Evolutionary conservation across 345 rosid genomes (phyloP), one percentile per base, ranked within the genome.

Genomic region (Eucalyptus pumila): DNA sequence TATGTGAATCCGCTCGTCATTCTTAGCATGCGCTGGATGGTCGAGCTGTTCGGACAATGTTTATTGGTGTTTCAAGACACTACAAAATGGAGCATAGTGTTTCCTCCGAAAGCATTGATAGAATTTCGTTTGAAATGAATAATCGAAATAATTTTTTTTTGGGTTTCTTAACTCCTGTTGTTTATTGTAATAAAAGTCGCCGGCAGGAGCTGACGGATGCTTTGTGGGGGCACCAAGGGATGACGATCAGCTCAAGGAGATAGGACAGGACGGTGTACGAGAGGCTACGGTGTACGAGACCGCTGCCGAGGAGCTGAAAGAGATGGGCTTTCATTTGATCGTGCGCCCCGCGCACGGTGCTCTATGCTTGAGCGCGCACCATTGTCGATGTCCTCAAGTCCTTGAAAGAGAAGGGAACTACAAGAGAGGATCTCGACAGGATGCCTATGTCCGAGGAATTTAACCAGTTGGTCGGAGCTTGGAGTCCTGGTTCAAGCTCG

Each of bases 371-470:
- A 48, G 49, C 14, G 50, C 50, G 50, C 14, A 12, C 14, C 50
- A 12, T 48, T 48, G 50, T 48, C 14, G 14, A 48, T 48, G 50
- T 48, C 50, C 50, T 48, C 50, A 12, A 48, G 50, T 48, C 50
- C 50, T 48, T 94, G 58, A 93, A 93, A 90, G 91, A 91, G 40
- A 90, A 91, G 1, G 92, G 95, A 89, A 94, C 88, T 27, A 92
- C 93, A 11, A 85, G 92, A 91, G 92, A 91, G 54, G 89, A 93
- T 44, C 90, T 92, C 67, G 45, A 91, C n/a, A 93, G 93, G 89
- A 91, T 93, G 94, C 90, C 91, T 83, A 89, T 94, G 40, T 94
- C 93, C 48, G 90, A 93, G 80, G 94, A 93, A 83, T 94, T 94
- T 65, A 91, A 94, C 67, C 88, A 90, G 85, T 80, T 94, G 88